These are phyloP conservation scores for Pseudogymnoascus sp. DNA, from an alignment of 2,329 filamentous ascomycete genomes.

Conservation along the genomic window DNA sequence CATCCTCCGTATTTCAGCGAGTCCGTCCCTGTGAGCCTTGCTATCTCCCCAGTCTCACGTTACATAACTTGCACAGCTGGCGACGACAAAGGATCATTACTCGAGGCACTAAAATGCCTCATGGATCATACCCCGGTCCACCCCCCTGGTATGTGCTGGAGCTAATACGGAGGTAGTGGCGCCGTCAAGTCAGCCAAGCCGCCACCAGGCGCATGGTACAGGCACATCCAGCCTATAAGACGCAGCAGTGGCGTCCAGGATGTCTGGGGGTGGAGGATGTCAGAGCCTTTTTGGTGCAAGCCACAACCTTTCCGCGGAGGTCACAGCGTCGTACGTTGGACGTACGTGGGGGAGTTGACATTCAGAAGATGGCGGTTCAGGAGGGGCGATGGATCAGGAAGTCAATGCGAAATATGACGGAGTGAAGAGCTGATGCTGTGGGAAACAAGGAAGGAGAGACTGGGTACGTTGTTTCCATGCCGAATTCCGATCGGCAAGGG, in stretches of 20 bases:
- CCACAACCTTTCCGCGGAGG: neutral
- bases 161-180: neutral
- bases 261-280: neutral
- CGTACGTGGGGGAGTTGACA: neutral
- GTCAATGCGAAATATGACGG: neutral
- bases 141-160: neutral
- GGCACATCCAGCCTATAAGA: neutral
- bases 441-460: neutral
- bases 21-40: neutral
- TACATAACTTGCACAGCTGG: neutral
- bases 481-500: slow-evolving; percentile 1
- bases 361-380: neutral
- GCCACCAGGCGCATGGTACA: neutral
- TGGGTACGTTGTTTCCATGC: neutral
- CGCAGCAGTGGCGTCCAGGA: neutral
- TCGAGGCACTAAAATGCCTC: neutral
- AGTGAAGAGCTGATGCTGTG: neutral
- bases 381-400: neutral
- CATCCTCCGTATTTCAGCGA: neutral
- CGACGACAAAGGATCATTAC: neutral
- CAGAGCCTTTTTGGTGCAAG: neutral
- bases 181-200: neutral
- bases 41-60: neutral
- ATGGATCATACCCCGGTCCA: neutral
- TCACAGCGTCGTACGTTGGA: neutral